Conservation (phyloP, 2,329 filamentous ascomycete species). For the Aspergillus luchuensis region DNA sequence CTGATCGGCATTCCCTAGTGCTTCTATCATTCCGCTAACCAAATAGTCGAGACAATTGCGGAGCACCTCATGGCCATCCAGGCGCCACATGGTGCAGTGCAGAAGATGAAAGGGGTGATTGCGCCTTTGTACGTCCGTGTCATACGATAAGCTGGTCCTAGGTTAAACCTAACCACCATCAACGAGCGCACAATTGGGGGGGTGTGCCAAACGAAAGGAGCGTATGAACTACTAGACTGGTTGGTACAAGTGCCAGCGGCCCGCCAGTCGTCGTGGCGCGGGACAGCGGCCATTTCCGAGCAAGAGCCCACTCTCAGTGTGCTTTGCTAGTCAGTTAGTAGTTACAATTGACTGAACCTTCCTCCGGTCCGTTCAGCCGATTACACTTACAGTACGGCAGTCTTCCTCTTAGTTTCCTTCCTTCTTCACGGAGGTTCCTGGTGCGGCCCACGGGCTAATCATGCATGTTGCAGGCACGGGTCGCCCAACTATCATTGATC, state of each 20-base stretch:
- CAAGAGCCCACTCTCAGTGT: background rate
- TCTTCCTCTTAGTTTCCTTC: background rate
- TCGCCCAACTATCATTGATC: background rate
- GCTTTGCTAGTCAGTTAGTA: background rate
- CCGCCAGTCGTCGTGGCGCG: slow-evolving; percentile 2
- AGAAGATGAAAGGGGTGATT: background rate
- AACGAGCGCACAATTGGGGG: background rate
- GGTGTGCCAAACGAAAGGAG: background rate
- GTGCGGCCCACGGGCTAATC: background rate
- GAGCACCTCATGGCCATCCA: background rate
- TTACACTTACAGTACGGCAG: background rate
- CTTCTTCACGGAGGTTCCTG: background rate
- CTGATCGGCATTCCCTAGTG: slow-evolving; percentile 2
- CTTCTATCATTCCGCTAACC: background rate
- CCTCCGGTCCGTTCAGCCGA: background rate
- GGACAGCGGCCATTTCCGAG: slow-evolving; percentile 2
- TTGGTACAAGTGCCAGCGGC: background rate
- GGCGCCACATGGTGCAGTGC: background rate
- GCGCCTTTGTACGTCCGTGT: background rate
- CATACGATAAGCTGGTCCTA: background rate
- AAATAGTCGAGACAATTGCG: background rate
- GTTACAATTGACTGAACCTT: background rate
- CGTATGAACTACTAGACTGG: background rate
- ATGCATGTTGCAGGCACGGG: background rate
- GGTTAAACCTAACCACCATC: background rate